Evolutionary conservation across 2,329 filamentous ascomycete genomes (phyloP).

Genomic region (Nannizzia gypsea): DNA sequence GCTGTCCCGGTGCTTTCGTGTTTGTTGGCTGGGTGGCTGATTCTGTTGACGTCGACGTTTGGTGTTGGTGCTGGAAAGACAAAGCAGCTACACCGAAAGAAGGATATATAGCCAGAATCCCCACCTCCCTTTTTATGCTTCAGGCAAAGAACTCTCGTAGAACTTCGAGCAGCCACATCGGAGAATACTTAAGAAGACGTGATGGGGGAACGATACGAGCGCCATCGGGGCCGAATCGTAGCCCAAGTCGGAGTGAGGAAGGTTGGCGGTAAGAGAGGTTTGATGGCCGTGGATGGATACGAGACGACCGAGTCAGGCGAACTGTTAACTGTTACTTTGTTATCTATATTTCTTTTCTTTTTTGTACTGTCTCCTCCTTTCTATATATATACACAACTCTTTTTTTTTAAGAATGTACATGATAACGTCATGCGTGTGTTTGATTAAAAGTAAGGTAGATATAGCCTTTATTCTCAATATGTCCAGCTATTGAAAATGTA

Average conservation of each 20-base stretch:
- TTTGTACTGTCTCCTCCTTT: neutral
- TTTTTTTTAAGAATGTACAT: neutral
- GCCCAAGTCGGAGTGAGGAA: neutral
- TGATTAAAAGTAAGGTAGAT: neutral
- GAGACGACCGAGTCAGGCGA: neutral
- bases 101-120: too few species aligned
- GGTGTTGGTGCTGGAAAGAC: neutral
- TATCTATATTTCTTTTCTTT: too few species aligned
- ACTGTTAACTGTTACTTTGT: neutral
- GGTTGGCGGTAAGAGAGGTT: neutral
- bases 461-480: neutral
- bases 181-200: neutral
- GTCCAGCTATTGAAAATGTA: constrained; percentile 1
- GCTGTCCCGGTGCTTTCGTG: neutral
- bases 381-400: neutral
- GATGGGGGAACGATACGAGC: neutral
- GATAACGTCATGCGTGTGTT: neutral
- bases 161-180: neutral
- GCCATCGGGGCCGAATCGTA: neutral
- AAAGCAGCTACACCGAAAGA: too few species aligned
- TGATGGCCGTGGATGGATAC: neutral
- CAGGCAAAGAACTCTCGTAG: neutral
- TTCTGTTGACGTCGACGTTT: neutral
- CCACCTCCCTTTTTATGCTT: neutral
- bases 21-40: neutral